phyloP scores from a whole-genome alignment of 1,284 basidiomycete genomes.

The Vanrija pseudolonga region DNA sequence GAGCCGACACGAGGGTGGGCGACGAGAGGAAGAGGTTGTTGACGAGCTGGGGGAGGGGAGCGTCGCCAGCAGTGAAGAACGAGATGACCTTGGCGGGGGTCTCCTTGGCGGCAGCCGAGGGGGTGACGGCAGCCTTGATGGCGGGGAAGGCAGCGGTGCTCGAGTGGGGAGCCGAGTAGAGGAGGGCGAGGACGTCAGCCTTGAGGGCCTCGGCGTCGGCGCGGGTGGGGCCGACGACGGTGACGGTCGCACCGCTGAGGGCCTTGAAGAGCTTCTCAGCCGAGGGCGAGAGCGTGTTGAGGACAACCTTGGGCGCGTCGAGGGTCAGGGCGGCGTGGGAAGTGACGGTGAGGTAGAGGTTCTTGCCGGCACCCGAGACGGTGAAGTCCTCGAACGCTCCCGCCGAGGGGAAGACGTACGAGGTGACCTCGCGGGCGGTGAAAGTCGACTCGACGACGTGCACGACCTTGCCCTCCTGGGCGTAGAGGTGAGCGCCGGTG shows the following conservation, averaged over 20 bases:
- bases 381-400: constrained; percentile 26
- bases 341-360: constrained; percentile 36
- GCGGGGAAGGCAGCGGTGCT: constrained; percentile 37
- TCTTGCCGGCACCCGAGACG: constrained; percentile 21
- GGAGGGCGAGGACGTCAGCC: constrained; percentile 50
- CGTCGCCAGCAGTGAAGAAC: constrained; percentile 46
- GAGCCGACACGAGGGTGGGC: constrained; percentile 38
- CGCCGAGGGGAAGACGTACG: constrained; percentile 39
- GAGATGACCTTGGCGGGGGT: constrained; percentile 46
- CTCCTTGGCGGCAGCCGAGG: constrained; percentile 19
- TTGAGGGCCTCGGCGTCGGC: constrained; percentile 43
- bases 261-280: constrained; percentile 33
- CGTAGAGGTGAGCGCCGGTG: constrained; percentile 54
- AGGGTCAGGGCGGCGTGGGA: constrained; percentile 32
- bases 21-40: constrained; percentile 49
- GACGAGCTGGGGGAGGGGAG: constrained; percentile 46
- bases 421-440: constrained; percentile 37
- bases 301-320: constrained; percentile 28
- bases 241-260: constrained; percentile 35
- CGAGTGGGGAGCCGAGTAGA: constrained; percentile 48
- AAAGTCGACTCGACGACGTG: constrained; percentile 48
- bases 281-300: constrained; percentile 39
- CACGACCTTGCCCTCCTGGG: constrained; percentile 30
- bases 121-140: constrained; percentile 40
- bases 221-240: constrained; percentile 35